Base-by-base conservation (phyloP, 306 rosid genomes). In the Dalbergia oliveri region DNA sequence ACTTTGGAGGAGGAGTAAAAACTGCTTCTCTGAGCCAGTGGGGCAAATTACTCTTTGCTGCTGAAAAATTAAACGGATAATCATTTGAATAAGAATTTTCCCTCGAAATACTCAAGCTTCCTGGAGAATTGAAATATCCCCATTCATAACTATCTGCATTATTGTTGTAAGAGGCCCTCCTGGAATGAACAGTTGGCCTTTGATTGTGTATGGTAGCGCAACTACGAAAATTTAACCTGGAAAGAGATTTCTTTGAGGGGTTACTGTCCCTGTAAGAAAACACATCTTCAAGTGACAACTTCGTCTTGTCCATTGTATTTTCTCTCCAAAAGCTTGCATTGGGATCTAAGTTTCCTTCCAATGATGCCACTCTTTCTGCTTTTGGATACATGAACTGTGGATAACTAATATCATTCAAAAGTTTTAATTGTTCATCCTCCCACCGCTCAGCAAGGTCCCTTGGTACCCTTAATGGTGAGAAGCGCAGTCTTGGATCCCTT, bases 11-110 rank as follows among this genome's bases (percentile, higher is more conserved):
- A 66, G 87, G 69, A 75, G 90, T 9, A 12, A 12, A 51, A 80
- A 84, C 84, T 41, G 86, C 90, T 86, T 88, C 95, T 67, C 85
- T 86, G 33, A 89, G 91, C 95, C 95, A 89, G 72, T 78, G 90
- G 9, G 91, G 95, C 65, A 91, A 80, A 83, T 58, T 86, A 69
- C 71, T 82, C 4, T 73, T 68, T 8, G 51, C 75, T 57, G 81
- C 77, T 5, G 53, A 73, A 75, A 60, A 78, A 47, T 72, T 74
- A 34, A 86, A 60, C 39, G 87, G 81, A 75, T 31, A 76, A 66
- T 81, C 79, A 56, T 81, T 73, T n/a, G 85, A 54, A 63, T 66
- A 18, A 61, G 89, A 74, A 44, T 72, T 62, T 16, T 66, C 80
- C 72, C 41, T 62, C 31, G 72, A 66, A 74, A 79, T 9, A 67